Conservation (phyloP, 2,329 filamentous ascomycete species). For the Ceratocystis colombiana region DNA sequence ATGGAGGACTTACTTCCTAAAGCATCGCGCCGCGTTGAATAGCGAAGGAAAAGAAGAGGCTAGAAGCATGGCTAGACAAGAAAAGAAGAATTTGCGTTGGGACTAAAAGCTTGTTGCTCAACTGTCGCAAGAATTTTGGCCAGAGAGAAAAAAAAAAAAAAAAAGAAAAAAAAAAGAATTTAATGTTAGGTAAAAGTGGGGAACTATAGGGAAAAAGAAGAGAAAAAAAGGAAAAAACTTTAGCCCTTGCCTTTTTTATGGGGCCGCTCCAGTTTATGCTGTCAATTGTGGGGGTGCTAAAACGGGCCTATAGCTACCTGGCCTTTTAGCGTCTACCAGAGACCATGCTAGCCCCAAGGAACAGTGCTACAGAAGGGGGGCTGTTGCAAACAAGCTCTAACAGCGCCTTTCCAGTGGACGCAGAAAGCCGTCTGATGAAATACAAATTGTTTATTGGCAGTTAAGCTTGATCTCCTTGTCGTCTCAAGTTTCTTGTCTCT, state of each 20-base stretch:
- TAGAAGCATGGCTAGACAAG: neutral
- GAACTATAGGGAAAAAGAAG: neutral
- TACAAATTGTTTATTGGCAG: neutral
- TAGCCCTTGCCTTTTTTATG: neutral
- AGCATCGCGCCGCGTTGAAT: no score
- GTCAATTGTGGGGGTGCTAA: no score
- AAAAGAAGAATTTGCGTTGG: no score
- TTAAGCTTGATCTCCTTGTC: neutral
- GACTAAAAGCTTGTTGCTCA: neutral
- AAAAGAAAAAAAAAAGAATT: neutral
- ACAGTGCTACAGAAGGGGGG: no score
- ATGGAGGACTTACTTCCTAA: no score
- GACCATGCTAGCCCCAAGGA: no score
- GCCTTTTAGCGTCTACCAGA: no score
- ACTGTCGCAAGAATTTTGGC: neutral
- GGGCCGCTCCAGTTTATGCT: no score
- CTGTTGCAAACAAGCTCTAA: neutral
- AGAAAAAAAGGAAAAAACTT: neutral
- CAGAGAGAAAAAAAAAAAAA: neutral
- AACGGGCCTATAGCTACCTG: no score
- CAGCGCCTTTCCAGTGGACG: neutral
- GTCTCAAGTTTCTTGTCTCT: conserved; percentile 9
- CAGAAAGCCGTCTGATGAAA: neutral
- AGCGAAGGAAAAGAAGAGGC: neutral
- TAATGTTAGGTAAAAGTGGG: neutral